phyloP scores from a whole-genome alignment of 2,329 filamentous ascomycete species.

The Cladosporium sp. region DNA sequence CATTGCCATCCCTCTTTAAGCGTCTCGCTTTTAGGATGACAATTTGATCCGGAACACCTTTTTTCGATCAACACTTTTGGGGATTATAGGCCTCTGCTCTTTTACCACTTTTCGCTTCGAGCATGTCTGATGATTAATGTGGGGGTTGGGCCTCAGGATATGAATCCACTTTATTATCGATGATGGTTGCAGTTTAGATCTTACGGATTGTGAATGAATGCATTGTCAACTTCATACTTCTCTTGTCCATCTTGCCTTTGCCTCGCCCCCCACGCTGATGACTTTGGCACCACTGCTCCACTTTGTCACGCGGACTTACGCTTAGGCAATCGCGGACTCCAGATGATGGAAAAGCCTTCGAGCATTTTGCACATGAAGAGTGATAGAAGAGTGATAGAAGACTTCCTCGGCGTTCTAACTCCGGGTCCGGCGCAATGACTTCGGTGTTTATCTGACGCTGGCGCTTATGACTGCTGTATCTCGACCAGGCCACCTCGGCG shows the following conservation, averaged over 20 bases:
- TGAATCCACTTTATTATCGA: neutral
- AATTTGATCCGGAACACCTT: neutral
- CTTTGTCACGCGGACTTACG: too few species aligned
- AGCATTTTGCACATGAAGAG: too few species aligned
- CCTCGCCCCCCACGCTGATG: too few species aligned
- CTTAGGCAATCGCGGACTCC: too few species aligned
- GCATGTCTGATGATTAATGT: slow-evolving; percentile 2
- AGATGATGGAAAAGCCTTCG: too few species aligned
- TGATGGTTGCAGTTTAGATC: neutral
- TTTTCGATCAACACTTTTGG: neutral
- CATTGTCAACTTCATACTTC: neutral
- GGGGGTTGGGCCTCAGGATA: neutral
- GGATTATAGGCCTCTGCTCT: slow-evolving; percentile 10
- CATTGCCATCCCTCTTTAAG: slow-evolving; percentile 11
- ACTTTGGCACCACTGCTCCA: too few species aligned
- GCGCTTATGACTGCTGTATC: too few species aligned
- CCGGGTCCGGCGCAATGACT: too few species aligned
- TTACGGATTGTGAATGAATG: neutral
- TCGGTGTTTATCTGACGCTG: too few species aligned
- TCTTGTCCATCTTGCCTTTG: neutral
- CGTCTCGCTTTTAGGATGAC: neutral
- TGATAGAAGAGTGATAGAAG: too few species aligned
- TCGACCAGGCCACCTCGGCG: too few species aligned
- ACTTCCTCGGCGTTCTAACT: too few species aligned
- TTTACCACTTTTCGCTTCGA: neutral